Evolutionary conservation across 257 asterid genomes (phyloP).

Genomic region (Ocimum tenuiflorum): DNA sequence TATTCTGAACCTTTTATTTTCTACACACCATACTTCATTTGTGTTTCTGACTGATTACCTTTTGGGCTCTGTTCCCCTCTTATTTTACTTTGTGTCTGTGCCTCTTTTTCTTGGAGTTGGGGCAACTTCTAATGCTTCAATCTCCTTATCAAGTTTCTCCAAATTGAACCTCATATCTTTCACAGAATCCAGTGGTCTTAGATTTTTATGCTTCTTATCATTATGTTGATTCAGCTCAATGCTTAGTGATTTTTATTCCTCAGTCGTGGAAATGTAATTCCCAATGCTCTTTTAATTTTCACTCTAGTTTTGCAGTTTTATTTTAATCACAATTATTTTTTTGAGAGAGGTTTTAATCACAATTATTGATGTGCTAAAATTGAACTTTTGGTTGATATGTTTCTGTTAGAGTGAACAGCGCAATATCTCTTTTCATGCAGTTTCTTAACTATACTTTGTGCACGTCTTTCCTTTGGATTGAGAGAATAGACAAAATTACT

Average conservation of each 20-base stretch:
- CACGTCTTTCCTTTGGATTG: neutral
- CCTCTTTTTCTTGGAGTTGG: neutral
- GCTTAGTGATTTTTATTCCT: neutral
- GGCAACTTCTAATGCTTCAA: neutral
- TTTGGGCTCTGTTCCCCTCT: neutral
- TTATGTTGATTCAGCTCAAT: constrained; percentile 8
- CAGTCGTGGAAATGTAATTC: neutral
- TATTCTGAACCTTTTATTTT: neutral
- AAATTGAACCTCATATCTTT: neutral
- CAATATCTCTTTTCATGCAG: too few relatives aligned
- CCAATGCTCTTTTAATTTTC: neutral
- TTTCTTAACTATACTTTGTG: neutral
- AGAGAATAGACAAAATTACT: neutral
- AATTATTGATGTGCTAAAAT: neutral
- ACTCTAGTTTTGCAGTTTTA: neutral
- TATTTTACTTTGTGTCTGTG: neutral
- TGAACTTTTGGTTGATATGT: neutral
- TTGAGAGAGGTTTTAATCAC: too few relatives aligned
- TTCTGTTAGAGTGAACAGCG: too few relatives aligned
- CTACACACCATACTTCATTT: neutral
- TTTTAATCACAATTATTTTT: neutral
- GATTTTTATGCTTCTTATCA: neutral
- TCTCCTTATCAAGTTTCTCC: neutral
- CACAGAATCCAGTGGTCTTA: neutral
- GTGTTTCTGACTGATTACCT: neutral